Base-by-base conservation (phyloP, 2,329 filamentous ascomycete species). In the Talaromyces sp. region DNA sequence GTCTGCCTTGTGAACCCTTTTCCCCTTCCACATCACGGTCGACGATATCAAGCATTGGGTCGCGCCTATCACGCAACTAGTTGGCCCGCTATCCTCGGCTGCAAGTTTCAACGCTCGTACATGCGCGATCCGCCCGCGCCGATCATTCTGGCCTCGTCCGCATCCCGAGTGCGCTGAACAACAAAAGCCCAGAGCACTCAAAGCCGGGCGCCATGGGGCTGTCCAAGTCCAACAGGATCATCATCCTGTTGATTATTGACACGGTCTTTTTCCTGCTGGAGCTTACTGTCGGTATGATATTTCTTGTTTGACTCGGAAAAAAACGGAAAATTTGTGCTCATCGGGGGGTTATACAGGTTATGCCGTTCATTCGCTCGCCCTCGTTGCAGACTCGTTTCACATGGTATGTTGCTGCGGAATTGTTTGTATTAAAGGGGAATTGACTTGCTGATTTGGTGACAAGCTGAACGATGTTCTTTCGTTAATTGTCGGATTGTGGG, bases 391-490 rank as follows among this genome's bases (percentile, higher is more conserved):
- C 80, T 92, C 95, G 62, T 99, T 99, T 76, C 95, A 99, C 78
- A 99, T 99, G 95, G 89, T 91, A 72, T 68, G 83, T 75, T 49
- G 43, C 21, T 35, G 19, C 19, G 54, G 7, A 31, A 29, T 46
- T 17, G 26, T 11, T 17, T n/a, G 49, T n/a, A 38, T 51, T 17
- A 4, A 24, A 13, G 19, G 19, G 11, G 19, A 14, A 46, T 7
- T 32, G n/a, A 38, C 10, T 21, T 21, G 21, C 11, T 55, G 21
- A 35, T 38, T 13, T 4, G 13, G 51, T 46, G 29, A 49, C 58
- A 66, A 92, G 89, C 82, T 99, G 63, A 99, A 99, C 80, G 95
- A 99, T 84, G 95, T 99, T 68, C 88, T 99, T 63, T 98, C 95
- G 1, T 81, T 99, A 14, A 84, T 88, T 60, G 93, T 99, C 64